Evolutionary conservation across 2,329 filamentous ascomycete species (phyloP), one percentile per base, ranked within the genome.

Genomic region (Oidium heveae): DNA sequence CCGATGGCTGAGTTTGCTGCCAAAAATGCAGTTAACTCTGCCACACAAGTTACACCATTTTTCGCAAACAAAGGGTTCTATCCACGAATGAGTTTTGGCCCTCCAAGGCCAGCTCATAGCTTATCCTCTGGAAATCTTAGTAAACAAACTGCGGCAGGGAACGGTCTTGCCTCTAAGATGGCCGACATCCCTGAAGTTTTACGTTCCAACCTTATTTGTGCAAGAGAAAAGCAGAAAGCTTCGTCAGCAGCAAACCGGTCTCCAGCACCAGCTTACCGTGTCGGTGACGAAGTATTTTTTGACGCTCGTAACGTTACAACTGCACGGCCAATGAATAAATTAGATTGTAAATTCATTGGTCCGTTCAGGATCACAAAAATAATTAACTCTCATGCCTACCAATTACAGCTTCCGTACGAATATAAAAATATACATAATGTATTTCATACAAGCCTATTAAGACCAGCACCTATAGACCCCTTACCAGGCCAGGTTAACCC

Each of bases 1-100:
- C 41, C 41, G 12, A 16, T 60, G 12, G 56, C 57, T 2, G 55
- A 61, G 50, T 60, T 59, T 32, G 56, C 57, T 2, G 54, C 55
- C n/a, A 57, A 59, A 33, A 59, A 58, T 41, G 22, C 32, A 0
- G 33, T 15, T 22, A 58, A 15, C 55, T 55, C 0, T 46, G 6
- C 41, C 6, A 60, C 56, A 3, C 24, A 52, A 20, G 39, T 59
- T 8, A 56, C 58, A 0, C 52, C 55, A 1, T 60, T 60, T 49
- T 57, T 54, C 10, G 55, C 53, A 2, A 61, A 59, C 28, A 44
- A 52, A 8, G 36, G 37, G 32, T 51, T 22, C 39, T 44, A 47
- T 46, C 52, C 55, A 12, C 52, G 52, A 0, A 43, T 54, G n/a
- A 54, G 44, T 33, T 56, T 54, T 34, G 43, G 20, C 2, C 13